Base-by-base conservation (phyloP, 305 asterid genomes). In the Coffea humblotiana region DNA sequence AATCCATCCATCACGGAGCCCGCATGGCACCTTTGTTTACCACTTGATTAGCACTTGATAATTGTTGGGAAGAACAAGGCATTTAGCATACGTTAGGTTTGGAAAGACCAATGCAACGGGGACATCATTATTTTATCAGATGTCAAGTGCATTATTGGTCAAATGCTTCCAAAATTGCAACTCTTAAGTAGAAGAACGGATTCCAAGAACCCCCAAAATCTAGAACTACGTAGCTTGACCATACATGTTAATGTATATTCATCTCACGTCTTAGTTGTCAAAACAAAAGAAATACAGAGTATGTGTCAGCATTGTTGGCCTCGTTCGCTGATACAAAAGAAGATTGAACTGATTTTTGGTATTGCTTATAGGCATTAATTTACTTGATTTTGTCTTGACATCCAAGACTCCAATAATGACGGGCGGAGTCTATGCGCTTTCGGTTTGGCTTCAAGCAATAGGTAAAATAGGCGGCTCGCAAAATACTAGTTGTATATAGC, bases 111-210 rank as follows among this genome's bases (percentile, higher is more conserved):
- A 76, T 64, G 10, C n/a, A 71, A 71, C 12, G 1, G 23, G 77
- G 70, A 35, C 71, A 27, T 37, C 40, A 60, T 48, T 66, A 74
- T 65, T 67, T 3, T 67, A 80, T 76, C 43, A 27, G 23, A 75
- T 37, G 19, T 29, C 29, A 65, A 70, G 68, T 73, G 80, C 82
- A 89, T 88, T 87, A 90, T 88, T 90, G 89, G 75, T 76, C 84
- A 83, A 61, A 65, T 80, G 71, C 81, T 83, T 88, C 89, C 90
- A 87, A 89, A 86, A 18, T 35, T 80, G 66, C 82, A 83, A 69
- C 82, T 72, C 76, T 56, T 32, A 32, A 29, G 61, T 80, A 5
- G 76, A 47, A 16, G 76, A 52, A 10, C 83, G 78, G 27, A 74
- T 76, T 52, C 40, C 40, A 72, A 81, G 67, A 82, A 76, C 85